A percentile compares a stretch with the other conserved stretches of the same genome.
phyloP scores from a whole-genome alignment of 768 basidiomycete genomes.

The Butyriboletus loyo region DNA sequence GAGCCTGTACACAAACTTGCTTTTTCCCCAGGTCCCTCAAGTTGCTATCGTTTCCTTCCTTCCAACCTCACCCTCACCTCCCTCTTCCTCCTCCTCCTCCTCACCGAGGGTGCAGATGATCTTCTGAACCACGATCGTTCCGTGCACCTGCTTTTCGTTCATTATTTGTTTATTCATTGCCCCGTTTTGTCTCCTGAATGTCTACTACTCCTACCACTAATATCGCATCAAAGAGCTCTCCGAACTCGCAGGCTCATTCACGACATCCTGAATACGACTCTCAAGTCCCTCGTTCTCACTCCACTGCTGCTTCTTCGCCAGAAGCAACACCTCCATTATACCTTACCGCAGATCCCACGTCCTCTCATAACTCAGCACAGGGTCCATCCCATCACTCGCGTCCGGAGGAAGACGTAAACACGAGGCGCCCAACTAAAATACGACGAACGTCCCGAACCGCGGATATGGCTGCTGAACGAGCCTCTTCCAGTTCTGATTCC shows the following conservation, averaged over 20 bases:
- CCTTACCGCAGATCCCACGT: slow-evolving; percentile 12
- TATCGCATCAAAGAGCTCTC: slow-evolving; percentile 18
- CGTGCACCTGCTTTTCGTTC: slow-evolving; percentile 13
- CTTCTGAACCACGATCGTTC: slow-evolving; percentile 15
- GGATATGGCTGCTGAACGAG: slow-evolving; percentile 23
- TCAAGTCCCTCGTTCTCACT: neutral
- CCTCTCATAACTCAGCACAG: slow-evolving; percentile 10
- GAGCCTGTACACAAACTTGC: neutral
- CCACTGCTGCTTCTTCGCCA: neutral
- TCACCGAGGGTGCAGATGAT: slow-evolving; percentile 9
- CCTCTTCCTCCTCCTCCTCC: neutral
- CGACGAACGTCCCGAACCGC: slow-evolving; percentile 2
- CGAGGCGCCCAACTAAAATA: slow-evolving; percentile 21
- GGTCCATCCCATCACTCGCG: slow-evolving; percentile 13
- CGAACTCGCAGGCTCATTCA: slow-evolving; percentile 11
- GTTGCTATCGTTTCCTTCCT: neutral
- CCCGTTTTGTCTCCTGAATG: slow-evolving; percentile 21
- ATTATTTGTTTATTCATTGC: slow-evolving; percentile 25
- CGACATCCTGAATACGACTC: slow-evolving; percentile 20
- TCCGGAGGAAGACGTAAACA: slow-evolving; percentile 22
- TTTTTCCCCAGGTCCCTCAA: slow-evolving; percentile 5
- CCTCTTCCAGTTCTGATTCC: slow-evolving; percentile 33
- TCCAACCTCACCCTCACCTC: neutral
- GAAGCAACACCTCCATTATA: neutral
- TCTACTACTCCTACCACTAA: slow-evolving; percentile 24